These are phyloP conservation scores for Pichia gijzeniarum DNA, from an alignment of 805 yeast genomes.

Conservation along the genomic window DNA sequence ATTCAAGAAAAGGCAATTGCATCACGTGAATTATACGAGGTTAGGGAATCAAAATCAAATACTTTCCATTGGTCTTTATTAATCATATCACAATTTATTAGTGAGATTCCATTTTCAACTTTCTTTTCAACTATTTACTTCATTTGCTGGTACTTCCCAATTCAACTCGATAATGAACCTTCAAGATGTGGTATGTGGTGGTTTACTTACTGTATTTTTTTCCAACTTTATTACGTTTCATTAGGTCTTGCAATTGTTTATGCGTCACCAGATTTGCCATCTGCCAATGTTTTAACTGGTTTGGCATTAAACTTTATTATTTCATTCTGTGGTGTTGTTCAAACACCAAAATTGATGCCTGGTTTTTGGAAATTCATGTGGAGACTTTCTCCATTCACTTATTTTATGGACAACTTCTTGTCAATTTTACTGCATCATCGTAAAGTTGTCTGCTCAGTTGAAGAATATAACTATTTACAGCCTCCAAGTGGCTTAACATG, in stretches of 20 bases:
- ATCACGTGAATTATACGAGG: constrained; percentile 60
- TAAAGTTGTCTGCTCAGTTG: constrained; percentile 40
- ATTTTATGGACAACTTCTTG: constrained; percentile 51
- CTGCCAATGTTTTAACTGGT: constrained; percentile 57
- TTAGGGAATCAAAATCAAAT: constrained; percentile 62
- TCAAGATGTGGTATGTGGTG: constrained; percentile 44
- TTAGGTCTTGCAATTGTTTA: constrained; percentile 52
- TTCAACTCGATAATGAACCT: constrained; percentile 30
- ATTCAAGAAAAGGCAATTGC: constrained; percentile 52
- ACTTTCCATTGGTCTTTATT: constrained; percentile 67
- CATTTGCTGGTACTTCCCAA: constrained; percentile 33
- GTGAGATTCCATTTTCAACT: constrained; percentile 57
- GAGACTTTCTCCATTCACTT: constrained; percentile 66
- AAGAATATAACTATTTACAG: constrained; percentile 43
- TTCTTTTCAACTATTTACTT: constrained; percentile 43
- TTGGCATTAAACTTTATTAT: constrained; percentile 51
- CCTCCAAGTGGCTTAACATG: constrained; percentile 65
- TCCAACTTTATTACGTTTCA: constrained; percentile 39
- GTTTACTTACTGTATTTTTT: constrained; percentile 31
- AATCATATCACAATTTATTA: constrained; percentile 45
- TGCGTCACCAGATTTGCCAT: constrained; percentile 57
- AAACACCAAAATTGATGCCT: constrained; percentile 53
- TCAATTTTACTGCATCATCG: constrained; percentile 44
- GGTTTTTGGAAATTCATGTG: constrained; percentile 85
- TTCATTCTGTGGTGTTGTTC: constrained; percentile 66